These are phyloP conservation scores for Boletales sp. DNA, from an alignment of 768 basidiomycete genomes.

Conservation along the genomic window DNA sequence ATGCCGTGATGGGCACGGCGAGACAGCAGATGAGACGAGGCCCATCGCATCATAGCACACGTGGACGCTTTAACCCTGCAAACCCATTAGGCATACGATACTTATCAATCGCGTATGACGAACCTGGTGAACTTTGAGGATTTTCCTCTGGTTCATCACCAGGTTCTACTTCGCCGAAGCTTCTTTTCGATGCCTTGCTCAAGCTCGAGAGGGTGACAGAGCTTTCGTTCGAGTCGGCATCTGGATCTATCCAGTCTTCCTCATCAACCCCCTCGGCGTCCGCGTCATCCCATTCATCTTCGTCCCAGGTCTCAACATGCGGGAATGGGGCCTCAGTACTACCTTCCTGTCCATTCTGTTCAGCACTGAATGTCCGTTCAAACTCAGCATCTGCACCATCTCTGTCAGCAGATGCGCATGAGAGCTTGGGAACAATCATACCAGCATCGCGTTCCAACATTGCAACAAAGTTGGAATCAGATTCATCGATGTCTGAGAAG, in stretches of 20 bases:
- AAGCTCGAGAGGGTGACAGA: constrained; percentile 58
- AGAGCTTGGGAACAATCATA: constrained; percentile 8
- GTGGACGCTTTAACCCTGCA: constrained; percentile 44
- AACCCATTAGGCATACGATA: background rate
- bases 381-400: constrained; percentile 21
- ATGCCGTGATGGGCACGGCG: constrained; percentile 1
- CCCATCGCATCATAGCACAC: constrained; percentile 32
- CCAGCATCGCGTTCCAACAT: constrained; percentile 30
- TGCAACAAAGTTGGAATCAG: constrained; percentile 25
- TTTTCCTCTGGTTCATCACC: constrained; percentile 36
- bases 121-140: constrained; percentile 46
- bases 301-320: constrained; percentile 25
- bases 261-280: constrained; percentile 48
- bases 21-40: background rate
- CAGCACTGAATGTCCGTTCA: constrained; percentile 18
- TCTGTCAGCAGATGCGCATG: constrained; percentile 3
- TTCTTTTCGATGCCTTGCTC: constrained; percentile 49
- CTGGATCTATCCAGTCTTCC: constrained; percentile 44
- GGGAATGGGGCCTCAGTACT: constrained; percentile 14
- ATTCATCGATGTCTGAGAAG: constrained; percentile 22
- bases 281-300: constrained; percentile 30
- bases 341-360: constrained; percentile 15
- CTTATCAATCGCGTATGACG: background rate
- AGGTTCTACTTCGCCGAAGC: constrained; percentile 45
- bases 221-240: constrained; percentile 48